A percentile compares a stretch with the other conserved stretches of the same genome.
phyloP scores from a whole-genome alignment of 768 basidiomycete genomes.

The Leccinum boreale region DNA sequence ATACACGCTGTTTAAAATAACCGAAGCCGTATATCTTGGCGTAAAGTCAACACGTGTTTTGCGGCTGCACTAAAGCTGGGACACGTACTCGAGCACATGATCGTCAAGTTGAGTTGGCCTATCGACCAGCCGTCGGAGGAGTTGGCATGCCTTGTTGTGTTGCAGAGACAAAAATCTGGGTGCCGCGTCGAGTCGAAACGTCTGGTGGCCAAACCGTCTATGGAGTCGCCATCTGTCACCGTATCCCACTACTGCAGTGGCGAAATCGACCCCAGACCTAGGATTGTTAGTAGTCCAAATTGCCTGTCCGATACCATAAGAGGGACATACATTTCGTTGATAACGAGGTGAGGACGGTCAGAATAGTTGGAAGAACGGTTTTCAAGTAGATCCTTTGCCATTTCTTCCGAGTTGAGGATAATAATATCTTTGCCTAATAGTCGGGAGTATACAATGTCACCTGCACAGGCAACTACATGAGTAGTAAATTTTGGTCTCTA shows the following conservation, averaged over 20 bases:
- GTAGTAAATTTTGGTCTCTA: neutral
- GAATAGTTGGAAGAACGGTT: slow-evolving; percentile 9
- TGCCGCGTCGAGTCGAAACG: slow-evolving; percentile 8
- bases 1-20: slow-evolving; percentile 15
- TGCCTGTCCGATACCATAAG: neutral
- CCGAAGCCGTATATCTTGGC: slow-evolving; percentile 10
- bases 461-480: neutral
- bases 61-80: too few relatives aligned
- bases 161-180: slow-evolving; percentile 26
- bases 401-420: slow-evolving; percentile 9
- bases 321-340: neutral
- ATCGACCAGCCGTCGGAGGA: slow-evolving; percentile 33
- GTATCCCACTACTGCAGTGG: slow-evolving; percentile 17
- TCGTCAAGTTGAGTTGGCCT: slow-evolving; percentile 30
- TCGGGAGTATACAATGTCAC: slow-evolving; percentile 3
- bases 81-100: slow-evolving; percentile 32
- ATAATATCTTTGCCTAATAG: slow-evolving; percentile 8
- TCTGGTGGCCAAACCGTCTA: slow-evolving; percentile 20
- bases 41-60: neutral
- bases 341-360: slow-evolving; percentile 4
- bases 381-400: slow-evolving; percentile 9
- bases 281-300: neutral
- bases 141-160: slow-evolving; percentile 25
- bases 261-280: slow-evolving; percentile 16
- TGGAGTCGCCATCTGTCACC: slow-evolving; percentile 24